Conservation (phyloP, 345 rosid genomes). For the Eutrema japonicum region DNA sequence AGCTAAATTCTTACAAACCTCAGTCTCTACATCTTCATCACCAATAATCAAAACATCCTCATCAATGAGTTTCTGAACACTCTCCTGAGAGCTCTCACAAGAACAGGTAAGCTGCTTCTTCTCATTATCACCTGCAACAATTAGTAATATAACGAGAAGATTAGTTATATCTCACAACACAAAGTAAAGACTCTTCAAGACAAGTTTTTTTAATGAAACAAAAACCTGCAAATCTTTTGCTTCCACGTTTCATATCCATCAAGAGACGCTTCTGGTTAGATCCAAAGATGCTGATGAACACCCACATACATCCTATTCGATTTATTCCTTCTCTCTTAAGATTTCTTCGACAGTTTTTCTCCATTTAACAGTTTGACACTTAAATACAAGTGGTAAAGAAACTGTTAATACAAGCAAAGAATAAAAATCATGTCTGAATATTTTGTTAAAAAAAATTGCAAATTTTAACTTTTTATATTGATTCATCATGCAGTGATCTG, state of each 20-base stretch:
- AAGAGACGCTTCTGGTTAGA: slow-evolving; percentile 41
- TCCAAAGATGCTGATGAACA: slow-evolving; percentile 43
- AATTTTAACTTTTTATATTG: neutral
- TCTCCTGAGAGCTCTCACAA: slow-evolving; percentile 47
- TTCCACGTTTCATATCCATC: slow-evolving; percentile 35
- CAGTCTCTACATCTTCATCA: slow-evolving; percentile 40
- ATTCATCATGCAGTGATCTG: slow-evolving; percentile 40
- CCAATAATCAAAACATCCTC: slow-evolving; percentile 53
- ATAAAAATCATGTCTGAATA: slow-evolving; percentile 34
- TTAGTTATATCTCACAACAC: neutral
- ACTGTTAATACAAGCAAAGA: slow-evolving; percentile 43
- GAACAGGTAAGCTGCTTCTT: slow-evolving; percentile 21
- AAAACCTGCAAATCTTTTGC: slow-evolving; percentile 36
- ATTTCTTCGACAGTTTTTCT: slow-evolving; percentile 30
- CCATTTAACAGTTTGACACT: slow-evolving; percentile 37
- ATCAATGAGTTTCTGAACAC: slow-evolving; percentile 79
- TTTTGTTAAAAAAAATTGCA: neutral
- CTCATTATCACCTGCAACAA: slow-evolving; percentile 28
- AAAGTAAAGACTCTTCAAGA: slow-evolving; percentile 13
- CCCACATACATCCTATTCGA: slow-evolving; percentile 40
- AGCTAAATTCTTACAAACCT: slow-evolving; percentile 42
- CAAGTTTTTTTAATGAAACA: neutral
- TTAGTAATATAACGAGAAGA: slow-evolving; percentile 2
- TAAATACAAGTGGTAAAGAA: slow-evolving; percentile 30
- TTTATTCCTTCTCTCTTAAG: slow-evolving; percentile 34